Evolutionary conservation across 176 grass and related monocot genomes (phyloP).

Genomic region (Zizania latifolia): DNA sequence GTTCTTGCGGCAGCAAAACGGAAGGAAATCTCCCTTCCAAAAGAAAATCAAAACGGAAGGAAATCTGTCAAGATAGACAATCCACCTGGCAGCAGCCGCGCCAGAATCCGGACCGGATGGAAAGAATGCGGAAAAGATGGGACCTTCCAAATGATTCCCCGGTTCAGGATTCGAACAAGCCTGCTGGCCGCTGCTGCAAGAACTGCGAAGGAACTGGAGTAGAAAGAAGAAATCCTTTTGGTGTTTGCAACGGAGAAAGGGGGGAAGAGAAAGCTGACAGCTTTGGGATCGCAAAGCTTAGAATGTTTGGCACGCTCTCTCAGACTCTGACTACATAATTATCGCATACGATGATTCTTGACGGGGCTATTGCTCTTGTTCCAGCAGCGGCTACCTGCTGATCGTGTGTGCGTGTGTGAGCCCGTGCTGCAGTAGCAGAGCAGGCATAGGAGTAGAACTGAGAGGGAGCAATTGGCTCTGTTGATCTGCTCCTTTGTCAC

Average conservation of each 20-base stretch:
- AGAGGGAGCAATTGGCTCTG: too few relatives aligned
- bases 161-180: background rate
- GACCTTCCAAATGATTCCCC: background rate
- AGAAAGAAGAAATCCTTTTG: background rate
- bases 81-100: background rate
- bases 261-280: background rate
- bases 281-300: background rate
- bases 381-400: too few relatives aligned
- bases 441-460: too few relatives aligned
- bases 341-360: too few relatives aligned
- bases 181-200: background rate
- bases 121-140: background rate
- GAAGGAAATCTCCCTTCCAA: slow-evolving; percentile 6
- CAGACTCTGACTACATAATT: background rate
- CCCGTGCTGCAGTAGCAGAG: too few relatives aligned
- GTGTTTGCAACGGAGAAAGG: background rate
- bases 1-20: slow-evolving; percentile 20
- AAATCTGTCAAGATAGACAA: background rate
- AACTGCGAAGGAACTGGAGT: background rate
- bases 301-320: background rate
- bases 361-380: too few relatives aligned
- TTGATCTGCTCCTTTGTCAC: background rate
- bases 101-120: background rate
- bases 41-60: background rate
- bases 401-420: too few relatives aligned